Evolutionary conservation across 306 rosid species (phyloP), one percentile per base, ranked within the genome.

Genomic region (Cicer pinnatifidum): DNA sequence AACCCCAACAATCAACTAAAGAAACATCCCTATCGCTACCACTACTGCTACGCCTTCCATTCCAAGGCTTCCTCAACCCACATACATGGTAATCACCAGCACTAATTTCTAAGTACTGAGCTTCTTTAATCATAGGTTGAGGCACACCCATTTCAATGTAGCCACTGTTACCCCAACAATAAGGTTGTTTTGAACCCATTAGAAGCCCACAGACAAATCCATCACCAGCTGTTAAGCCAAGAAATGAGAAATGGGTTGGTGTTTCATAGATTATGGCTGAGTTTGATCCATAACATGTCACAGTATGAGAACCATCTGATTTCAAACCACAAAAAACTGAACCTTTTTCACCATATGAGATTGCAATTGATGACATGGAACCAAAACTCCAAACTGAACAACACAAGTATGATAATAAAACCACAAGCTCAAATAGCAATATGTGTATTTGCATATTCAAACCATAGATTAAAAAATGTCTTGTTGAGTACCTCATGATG

Each of bases 201-300:
- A 94, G 84, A 77, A 94, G 94, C 39, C 98, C 98, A 80, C 98
- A 94, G 1, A 89, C 95, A 84, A 89, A 94, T 53, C 96, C 97
- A 61, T 89, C 89, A 43, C 98, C 98, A 59, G 87, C 97, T 0
- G 92, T 88, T 69, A 94, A 80, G 50, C 96, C 97, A 13, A 81
- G 56, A 72, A 94, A 89, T 15, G 88, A 85, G 6, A 85, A 86
- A 47, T 75, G 87, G 16, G 72, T 40, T 8, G 97, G 98, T 45
- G 95, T 85, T 83, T 86, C 96, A 73, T 85, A 86, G 35, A 86
- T 80, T 79, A 94, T 82, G 53, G 97, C 96, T 1, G 91, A 87
- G 81, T 94, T 89, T n/a, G 88, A 77, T 56, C 98, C 98, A 73
- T 85, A 89, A 47, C 97, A 94, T 50, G 78, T 80, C 80, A 86